These are phyloP conservation scores for Aspergillus mulundensis DNA, from an alignment of 495 filamentous ascomycete species.

Conservation along the genomic window DNA sequence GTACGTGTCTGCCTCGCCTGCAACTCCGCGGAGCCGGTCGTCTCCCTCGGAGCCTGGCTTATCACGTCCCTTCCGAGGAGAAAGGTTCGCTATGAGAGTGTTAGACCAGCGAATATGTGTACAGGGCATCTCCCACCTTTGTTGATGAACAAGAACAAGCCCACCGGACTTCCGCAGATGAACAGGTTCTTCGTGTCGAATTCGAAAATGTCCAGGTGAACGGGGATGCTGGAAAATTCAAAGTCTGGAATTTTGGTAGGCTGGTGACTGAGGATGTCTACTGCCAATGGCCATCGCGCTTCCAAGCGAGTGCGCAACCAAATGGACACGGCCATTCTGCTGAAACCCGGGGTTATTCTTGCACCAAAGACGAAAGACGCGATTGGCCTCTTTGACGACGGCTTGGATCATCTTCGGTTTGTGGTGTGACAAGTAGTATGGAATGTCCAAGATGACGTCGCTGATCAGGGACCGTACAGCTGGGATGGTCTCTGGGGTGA, in stretches of 20 bases:
- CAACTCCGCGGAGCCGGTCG: constrained; percentile 58
- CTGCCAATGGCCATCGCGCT: constrained; percentile 92
- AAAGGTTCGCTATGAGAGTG: constrained; percentile 51
- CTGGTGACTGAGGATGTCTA: constrained; percentile 87
- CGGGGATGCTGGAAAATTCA: constrained; percentile 44
- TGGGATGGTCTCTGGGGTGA: constrained; percentile 86
- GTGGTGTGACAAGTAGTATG: constrained; percentile 94
- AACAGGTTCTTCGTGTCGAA: constrained; percentile 90
- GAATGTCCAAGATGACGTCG: constrained; percentile 96
- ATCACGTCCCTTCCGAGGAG: constrained; percentile 69
- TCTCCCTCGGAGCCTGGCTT: constrained; percentile 72
- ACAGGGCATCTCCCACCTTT: constrained; percentile 48
- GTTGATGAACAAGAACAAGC: constrained; percentile 89
- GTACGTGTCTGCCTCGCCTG: constrained; percentile 71
- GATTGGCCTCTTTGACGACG: constrained; percentile 86
- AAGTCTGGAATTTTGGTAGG: constrained; percentile 63
- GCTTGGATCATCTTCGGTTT: constrained; percentile 92
- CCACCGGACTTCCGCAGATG: constrained; percentile 86
- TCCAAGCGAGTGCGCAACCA: constrained; percentile 90
- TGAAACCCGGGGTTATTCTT: constrained; percentile 84
- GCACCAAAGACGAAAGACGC: constrained; percentile 91
- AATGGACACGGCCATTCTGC: constrained; percentile 76
- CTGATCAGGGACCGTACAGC: constrained; percentile 85
- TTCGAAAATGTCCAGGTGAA: constrained; percentile 67
- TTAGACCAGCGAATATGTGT: no score